Base-by-base conservation (phyloP, 495 filamentous ascomycete species). In the Xylaria nigripes region DNA sequence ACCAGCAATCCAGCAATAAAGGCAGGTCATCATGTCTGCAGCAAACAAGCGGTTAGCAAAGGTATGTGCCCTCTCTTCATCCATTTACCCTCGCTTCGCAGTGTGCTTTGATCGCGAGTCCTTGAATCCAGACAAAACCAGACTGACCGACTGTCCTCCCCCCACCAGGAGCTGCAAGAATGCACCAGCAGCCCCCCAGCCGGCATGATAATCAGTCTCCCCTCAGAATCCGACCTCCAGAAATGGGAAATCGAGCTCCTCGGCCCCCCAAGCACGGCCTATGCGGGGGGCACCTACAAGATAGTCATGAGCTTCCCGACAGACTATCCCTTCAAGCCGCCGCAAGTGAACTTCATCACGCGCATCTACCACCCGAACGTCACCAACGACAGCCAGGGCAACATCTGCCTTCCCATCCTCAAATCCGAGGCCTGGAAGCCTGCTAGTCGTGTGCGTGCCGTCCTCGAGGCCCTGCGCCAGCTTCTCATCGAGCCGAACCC, bases 311-410 rank as follows among this genome's bases (percentile, higher is more conserved):
- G 68, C 18, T 82, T 98, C 4, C 93, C 93, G 18, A 72, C 70
- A 54, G 86, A 93, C 58, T 98, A 97, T 75, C 93, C 93, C 9
- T 98, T 97, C 83, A 95, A 94, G 63, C 84, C 93, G 4, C 94
- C 94, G 0, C 76, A 75, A 30, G 79, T 98, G 57, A 84, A 75
- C 61, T 98, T 97, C 81, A 78, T 80, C 48, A 98, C 93, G 36
- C 95, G 93, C 66, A 89, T 98, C 73, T 98, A 95, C 77, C 93
- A 98, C 77, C 94, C 94, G 13, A 98, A 98, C 72, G 83, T 98
- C 43, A 90, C 87, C 65, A 96, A 96, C 77, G 94, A 97, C 70
- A 85, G 84, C 60, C 45, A 86, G 53, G 93, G 93, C 8, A 82
- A 77, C 64, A 95, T 98, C 86, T 98, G 93, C 69, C 79, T 98